Percentiles rank a stretch among this genome's conserved stretches.
phyloP scores from a whole-genome alignment of 2,329 filamentous ascomycete species.

The Cytospora chrysosperma region DNA sequence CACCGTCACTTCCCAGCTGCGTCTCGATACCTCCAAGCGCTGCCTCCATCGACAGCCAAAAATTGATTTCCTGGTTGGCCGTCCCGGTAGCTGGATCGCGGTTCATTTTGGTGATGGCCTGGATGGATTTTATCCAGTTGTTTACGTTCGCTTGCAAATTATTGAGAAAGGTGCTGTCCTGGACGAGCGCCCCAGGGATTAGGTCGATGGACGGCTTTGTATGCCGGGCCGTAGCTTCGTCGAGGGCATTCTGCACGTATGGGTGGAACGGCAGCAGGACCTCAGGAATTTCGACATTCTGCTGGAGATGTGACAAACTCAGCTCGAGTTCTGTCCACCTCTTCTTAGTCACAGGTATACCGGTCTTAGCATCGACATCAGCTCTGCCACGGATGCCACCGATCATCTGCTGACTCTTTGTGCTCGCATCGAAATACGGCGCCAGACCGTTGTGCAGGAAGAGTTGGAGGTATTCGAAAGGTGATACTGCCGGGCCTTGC shows the following conservation, averaged over 20 bases:
- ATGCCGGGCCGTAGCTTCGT: conserved; percentile 68
- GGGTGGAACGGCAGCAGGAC: conserved; percentile 85
- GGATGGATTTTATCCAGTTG: conserved; percentile 98
- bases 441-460: conserved; percentile 87
- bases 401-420: conserved; percentile 71
- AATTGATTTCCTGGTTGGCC: conserved; percentile 96
- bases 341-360: conserved; percentile 96
- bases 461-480: conserved; percentile 90
- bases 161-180: conserved; percentile 91
- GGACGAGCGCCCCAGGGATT: conserved; percentile 72
- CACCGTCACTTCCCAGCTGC: conserved; percentile 85
- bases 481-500: conserved; percentile 72
- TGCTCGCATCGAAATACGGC: conserved; percentile 96
- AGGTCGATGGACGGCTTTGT: conserved; percentile 73
- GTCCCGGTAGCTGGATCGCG: conserved; percentile 74
- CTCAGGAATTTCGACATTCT: conserved; percentile 97
- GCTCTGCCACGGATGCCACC: conserved; percentile 69
- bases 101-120: conserved; percentile 91
- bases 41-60: conserved; percentile 97
- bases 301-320: conserved; percentile 85
- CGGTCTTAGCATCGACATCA: conserved; percentile 88
- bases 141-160: conserved; percentile 92
- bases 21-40: conserved; percentile 88
- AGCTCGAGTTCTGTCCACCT: conserved; percentile 92
- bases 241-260: conserved; percentile 79